phyloP scores from a whole-genome alignment of 306 rosid species.

The Dicorynia guianensis region DNA sequence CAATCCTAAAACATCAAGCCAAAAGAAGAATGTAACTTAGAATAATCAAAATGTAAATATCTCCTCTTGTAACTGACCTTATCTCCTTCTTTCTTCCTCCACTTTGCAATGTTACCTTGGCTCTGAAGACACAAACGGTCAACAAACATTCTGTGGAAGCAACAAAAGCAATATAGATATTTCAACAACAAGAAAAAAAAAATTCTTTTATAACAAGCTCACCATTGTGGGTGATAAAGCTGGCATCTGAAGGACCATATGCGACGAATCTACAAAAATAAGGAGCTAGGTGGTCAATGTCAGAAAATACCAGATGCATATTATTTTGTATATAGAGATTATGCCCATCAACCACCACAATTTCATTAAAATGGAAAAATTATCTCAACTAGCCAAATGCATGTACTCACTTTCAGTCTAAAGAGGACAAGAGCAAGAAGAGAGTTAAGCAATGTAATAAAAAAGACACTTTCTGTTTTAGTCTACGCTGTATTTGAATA shows the following conservation, averaged over 20 bases:
- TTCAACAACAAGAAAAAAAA: conserved; percentile 14
- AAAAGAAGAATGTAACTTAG: conserved; percentile 39
- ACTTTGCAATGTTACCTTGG: conserved; percentile 92
- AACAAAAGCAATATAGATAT: conserved; percentile 26
- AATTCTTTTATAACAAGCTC: conserved; percentile 40
- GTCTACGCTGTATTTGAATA: no score
- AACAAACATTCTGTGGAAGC: conserved; percentile 39
- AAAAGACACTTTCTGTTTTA: no score
- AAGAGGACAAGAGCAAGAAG: background rate
- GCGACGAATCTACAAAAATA: conserved; percentile 67
- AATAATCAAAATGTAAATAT: conserved; percentile 39
- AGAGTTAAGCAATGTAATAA: background rate
- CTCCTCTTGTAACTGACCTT: conserved; percentile 65
- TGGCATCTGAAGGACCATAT: conserved; percentile 81
- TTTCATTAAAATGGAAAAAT: conserved; percentile 5
- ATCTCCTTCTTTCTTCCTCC: conserved; percentile 96
- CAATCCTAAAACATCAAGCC: conserved; percentile 34
- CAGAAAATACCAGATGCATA: conserved; percentile 21
- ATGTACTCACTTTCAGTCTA: background rate
- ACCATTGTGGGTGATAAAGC: conserved; percentile 99
- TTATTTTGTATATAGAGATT: conserved; percentile 26
- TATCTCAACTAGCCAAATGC: background rate
- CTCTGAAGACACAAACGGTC: conserved; percentile 56
- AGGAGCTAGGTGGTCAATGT: conserved; percentile 35
- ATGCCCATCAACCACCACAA: conserved; percentile 29